These are phyloP conservation scores for Collybia sordida DNA, from an alignment of 768 basidiomycete species.

Conservation along the genomic window DNA sequence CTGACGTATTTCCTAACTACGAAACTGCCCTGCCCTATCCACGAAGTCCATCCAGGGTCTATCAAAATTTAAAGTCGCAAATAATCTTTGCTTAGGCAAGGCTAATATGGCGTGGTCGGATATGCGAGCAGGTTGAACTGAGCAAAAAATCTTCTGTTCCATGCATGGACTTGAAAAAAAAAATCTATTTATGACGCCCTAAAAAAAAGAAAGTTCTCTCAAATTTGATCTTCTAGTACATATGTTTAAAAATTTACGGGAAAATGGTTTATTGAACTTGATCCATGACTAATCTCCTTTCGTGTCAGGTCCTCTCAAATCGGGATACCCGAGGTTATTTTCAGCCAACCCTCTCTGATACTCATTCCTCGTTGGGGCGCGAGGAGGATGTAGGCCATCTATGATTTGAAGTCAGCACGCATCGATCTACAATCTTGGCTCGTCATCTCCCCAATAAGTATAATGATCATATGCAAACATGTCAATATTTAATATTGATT, in stretches of 20 bases:
- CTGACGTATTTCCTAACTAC: neutral
- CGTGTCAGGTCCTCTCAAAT: slow-evolving; percentile 6
- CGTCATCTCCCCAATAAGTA: slow-evolving; percentile 22
- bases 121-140: slow-evolving; percentile 3
- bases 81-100: neutral
- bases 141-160: too few species aligned
- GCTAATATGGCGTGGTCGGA: slow-evolving; percentile 20
- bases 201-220: too few species aligned
- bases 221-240: slow-evolving; percentile 9
- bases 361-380: slow-evolving; percentile 5
- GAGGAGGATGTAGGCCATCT: neutral
- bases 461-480: slow-evolving; percentile 21
- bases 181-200: too few species aligned
- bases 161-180: too few species aligned
- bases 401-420: too few species aligned
- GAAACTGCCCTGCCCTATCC: neutral
- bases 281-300: too few species aligned
- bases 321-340: slow-evolving; percentile 3
- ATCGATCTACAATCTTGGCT: too few species aligned
- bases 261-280: too few species aligned
- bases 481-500: slow-evolving; percentile 20
- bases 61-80: neutral
- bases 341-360: neutral
- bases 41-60: neutral
- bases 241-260: slow-evolving; percentile 16